Conservation (phyloP, 2,329 filamentous ascomycete genomes). For the Lasiodiplodia hormozganensis region DNA sequence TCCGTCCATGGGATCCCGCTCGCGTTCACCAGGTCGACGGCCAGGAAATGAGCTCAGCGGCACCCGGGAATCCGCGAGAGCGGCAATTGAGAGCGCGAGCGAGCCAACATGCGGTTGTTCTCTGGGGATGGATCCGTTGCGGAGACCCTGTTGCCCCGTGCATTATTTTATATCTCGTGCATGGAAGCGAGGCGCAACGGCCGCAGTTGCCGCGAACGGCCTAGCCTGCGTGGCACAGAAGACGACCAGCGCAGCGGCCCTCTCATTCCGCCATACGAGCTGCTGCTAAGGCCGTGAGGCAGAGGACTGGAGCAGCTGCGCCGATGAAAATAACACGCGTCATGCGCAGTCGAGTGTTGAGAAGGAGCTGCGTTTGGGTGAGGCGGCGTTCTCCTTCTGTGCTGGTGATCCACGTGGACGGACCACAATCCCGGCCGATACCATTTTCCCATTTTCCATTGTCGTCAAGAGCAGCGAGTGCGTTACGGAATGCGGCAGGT, state of each 20-base stretch:
- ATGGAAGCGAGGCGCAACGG: constrained; percentile 26
- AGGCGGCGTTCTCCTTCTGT: not conserved
- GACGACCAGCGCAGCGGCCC: not conserved
- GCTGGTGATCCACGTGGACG: constrained; percentile 1
- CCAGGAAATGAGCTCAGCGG: not conserved
- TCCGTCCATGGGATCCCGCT: not conserved
- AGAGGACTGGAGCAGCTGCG: not conserved
- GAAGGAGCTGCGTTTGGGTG: not conserved
- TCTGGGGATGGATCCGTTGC: not conserved
- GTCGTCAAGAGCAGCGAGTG: not conserved
- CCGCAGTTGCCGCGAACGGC: constrained; percentile 20
- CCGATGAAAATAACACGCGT: not conserved
- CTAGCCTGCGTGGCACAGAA: constrained; percentile 12
- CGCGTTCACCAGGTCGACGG: not conserved
- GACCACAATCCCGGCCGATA: not conserved
- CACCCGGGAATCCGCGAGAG: not conserved
- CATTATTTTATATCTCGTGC: constrained; percentile 23
- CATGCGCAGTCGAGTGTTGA: not conserved
- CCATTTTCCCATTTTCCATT: not conserved
- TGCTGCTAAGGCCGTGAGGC: not conserved
- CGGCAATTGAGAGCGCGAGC: not conserved
- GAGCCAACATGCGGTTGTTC: not conserved
- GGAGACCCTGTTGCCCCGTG: not conserved
- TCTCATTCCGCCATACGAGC: constrained; percentile 18
- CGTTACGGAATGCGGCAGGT: constrained; percentile 19